Conservation (phyloP, 371 early-diverging fungal genomes). For the Circinella umbellata region DNA sequence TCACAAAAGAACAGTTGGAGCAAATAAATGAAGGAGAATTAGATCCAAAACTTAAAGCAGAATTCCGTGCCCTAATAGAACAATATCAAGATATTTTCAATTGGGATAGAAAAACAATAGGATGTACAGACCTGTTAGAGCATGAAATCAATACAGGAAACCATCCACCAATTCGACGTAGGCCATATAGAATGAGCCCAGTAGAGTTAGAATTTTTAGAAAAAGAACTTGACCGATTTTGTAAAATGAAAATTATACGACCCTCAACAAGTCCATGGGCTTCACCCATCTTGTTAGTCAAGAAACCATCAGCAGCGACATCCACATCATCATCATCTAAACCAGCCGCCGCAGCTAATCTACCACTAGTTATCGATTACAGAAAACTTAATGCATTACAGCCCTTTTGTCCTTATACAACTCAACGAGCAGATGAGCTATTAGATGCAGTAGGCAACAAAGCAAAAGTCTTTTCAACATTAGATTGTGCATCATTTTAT, state of each 20-base stretch:
- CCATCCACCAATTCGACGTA: neutral
- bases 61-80: neutral
- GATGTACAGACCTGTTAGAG: neutral
- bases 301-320: neutral
- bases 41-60: neutral
- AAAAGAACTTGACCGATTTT: neutral
- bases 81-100: constrained; percentile 3
- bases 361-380: neutral
- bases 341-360: too few relatives aligned
- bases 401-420: neutral
- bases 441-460: too few relatives aligned
- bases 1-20: neutral
- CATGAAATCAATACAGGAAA: neutral
- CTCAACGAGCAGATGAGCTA: too few relatives aligned
- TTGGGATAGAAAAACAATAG: neutral
- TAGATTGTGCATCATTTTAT: too few relatives aligned
- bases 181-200: neutral
- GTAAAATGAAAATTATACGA: neutral
- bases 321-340: neutral
- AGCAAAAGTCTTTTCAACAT: too few relatives aligned
- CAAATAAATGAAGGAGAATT: neutral
- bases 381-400: neutral
- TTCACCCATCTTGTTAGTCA: neutral
- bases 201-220: neutral
- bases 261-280: neutral